Conservation (phyloP, 352 stramenopile genomes). For the Elongisporangium undulatum region DNA sequence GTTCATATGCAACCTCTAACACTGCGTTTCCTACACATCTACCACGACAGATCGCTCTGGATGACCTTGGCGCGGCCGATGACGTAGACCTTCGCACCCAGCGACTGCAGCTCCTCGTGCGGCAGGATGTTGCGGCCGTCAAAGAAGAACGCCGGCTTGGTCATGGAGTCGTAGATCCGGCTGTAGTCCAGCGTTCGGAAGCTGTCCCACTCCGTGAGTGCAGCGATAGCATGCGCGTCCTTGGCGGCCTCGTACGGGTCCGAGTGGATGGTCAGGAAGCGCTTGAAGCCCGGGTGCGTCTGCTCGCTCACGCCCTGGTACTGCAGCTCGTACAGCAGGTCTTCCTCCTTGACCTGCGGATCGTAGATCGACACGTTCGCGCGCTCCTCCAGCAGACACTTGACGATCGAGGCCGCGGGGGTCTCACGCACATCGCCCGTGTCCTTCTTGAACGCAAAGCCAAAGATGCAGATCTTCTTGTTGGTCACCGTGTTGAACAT, state of each 20-base stretch:
- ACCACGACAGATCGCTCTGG: constrained; percentile 59
- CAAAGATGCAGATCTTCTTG: constrained; percentile 99
- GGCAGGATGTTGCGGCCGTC: constrained; percentile 98
- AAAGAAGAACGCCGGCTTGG: constrained; percentile 99
- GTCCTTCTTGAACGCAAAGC: constrained; percentile 99
- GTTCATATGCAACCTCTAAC: not conserved
- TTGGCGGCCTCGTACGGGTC: constrained; percentile 92
- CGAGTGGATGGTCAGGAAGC: constrained; percentile 60
- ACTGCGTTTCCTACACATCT: constrained; percentile 7
- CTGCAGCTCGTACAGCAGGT: constrained; percentile 82
- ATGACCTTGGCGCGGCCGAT: constrained; percentile 89
- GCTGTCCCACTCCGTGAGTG: constrained; percentile 99
- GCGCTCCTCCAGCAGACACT: constrained; percentile 94
- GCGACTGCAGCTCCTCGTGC: constrained; percentile 89
- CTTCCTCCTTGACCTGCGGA: constrained; percentile 96
- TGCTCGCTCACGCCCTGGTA: constrained; percentile 88
- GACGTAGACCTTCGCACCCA: constrained; percentile 98
- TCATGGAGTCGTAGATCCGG: constrained; percentile 95
- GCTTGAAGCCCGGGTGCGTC: constrained; percentile 88
- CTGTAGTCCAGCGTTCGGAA: constrained; percentile 98
- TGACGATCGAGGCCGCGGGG: constrained; percentile 95
- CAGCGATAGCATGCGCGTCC: constrained; percentile 90
- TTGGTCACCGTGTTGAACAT: constrained; percentile 99
- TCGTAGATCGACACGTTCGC: constrained; percentile 98
- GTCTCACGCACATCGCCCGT: constrained; percentile 99